Percentiles rank a stretch among this genome's conserved stretches.
Evolutionary conservation across 305 asterid genomes (phyloP).

Genomic region (Coffea humblotiana): DNA sequence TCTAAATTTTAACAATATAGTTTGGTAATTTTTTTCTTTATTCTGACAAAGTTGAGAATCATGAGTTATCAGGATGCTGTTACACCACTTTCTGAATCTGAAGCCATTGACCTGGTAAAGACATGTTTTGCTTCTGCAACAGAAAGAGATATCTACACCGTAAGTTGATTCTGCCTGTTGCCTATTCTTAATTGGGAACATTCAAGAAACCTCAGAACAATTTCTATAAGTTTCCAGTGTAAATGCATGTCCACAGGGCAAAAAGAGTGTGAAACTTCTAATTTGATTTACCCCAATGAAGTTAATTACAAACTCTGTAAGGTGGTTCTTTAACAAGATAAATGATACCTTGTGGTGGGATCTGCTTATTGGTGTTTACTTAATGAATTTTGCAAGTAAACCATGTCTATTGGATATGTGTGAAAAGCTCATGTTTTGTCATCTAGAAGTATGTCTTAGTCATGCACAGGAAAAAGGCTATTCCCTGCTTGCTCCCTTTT

Average conservation of each 20-base stretch:
- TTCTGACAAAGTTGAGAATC: neutral
- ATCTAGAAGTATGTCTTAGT: neutral
- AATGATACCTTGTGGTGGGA: neutral
- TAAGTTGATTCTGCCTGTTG: slow-evolving; percentile 27
- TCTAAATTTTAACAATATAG: neutral
- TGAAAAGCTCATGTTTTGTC: neutral
- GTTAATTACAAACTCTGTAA: neutral
- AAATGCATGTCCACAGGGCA: neutral
- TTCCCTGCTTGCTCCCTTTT: neutral
- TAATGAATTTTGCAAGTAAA: neutral
- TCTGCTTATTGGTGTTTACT: neutral
- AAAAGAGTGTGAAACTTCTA: neutral
- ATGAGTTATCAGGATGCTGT: slow-evolving; percentile 63
- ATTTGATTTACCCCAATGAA: neutral
- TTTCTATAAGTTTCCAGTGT: neutral
- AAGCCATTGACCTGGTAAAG: slow-evolving; percentile 87
- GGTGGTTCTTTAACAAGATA: neutral
- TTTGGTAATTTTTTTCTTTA: neutral
- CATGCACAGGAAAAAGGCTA: neutral
- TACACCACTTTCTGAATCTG: slow-evolving; percentile 79
- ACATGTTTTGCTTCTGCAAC: slow-evolving; percentile 88
- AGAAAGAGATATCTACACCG: slow-evolving; percentile 77
- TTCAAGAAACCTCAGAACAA: neutral
- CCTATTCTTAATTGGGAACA: neutral
- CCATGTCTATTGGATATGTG: neutral